Percentiles rank a stretch among this genome's conserved stretches.
phyloP scores from a whole-genome alignment of 208 protist species.

The Leishmania arabica region DNA sequence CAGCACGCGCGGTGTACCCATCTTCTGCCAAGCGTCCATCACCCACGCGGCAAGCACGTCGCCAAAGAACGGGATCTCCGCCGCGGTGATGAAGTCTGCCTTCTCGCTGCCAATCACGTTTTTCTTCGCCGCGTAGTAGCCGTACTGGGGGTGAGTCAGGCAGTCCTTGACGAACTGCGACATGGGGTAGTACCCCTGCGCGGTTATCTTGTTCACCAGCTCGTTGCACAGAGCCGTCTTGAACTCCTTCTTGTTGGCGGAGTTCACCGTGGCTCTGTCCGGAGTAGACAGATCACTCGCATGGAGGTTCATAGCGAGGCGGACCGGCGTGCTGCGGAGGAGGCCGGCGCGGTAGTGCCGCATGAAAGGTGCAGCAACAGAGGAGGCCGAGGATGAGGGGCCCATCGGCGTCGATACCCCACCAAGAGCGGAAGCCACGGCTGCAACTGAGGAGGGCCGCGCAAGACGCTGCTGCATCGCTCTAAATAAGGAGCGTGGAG shows the following conservation, averaged over 20 bases:
- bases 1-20: slow-evolving; percentile 87
- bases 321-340: slow-evolving; percentile 21
- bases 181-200: slow-evolving; percentile 90
- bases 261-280: slow-evolving; percentile 77
- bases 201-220: slow-evolving; percentile 80
- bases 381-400: neutral
- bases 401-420: neutral
- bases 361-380: neutral
- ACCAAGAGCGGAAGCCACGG: neutral
- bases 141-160: slow-evolving; percentile 85
- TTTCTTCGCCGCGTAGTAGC: slow-evolving; percentile 90
- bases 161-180: slow-evolving; percentile 93
- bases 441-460: neutral
- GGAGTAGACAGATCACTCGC: slow-evolving; percentile 88
- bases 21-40: slow-evolving; percentile 92
- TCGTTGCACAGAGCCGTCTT: slow-evolving; percentile 85
- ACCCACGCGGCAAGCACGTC: slow-evolving; percentile 90
- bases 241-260: slow-evolving; percentile 83
- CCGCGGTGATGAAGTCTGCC: slow-evolving; percentile 91
- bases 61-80: slow-evolving; percentile 92
- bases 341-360: neutral
- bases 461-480: neutral
- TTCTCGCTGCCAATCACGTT: slow-evolving; percentile 85
- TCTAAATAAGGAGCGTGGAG: neutral
- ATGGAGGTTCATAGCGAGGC: slow-evolving; percentile 67